Base-by-base conservation (phyloP, 1,284 basidiomycete species). In the Fomitopsis palustris region DNA sequence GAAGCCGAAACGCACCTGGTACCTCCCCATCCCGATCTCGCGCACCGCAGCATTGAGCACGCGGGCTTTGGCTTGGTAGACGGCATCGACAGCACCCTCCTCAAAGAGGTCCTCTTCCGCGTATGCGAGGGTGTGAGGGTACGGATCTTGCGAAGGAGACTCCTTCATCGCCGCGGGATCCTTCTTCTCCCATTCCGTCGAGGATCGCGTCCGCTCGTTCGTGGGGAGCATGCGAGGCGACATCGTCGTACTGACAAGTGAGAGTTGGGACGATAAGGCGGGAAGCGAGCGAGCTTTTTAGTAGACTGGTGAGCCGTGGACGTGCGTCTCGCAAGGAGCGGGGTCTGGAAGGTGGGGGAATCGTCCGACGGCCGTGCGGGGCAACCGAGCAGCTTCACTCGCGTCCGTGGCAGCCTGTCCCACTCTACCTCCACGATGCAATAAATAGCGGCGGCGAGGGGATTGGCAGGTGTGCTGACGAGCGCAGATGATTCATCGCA, bases 1-100 rank as follows among this genome's bases (percentile, higher is more conserved):
- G 35, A 21, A 2, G 12, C 33, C 19, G 47, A 35, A 8, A 62
- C 78, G 43, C 63, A 83, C 86, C 80, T 89, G 87, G 67, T 89
- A 89, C 61, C 74, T 81, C 0, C 86, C 86, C 81, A 88, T 87
- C 0, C 85, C 85, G 42, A 88, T 83, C 33, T 83, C 81, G 66
- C 86, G 81, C 55, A 89, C 75, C 1, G 83, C 81, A 43, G 70
- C 66, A 59, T 85, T 88, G 62, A 88, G 64, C 5, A 86, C 69
- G n/a, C 72, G 77, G 0, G 83, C 81, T 64, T 86, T 87, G 3
- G 77, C 79, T 59, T 78, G 76, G 63, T 87, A 87, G 1, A 83
- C 75, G 1, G 81, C 79, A 61, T 86, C 82, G 23, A 77, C 66
- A 19, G 79, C 74, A n/a, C 70, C 80, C 17, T 79, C 79, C 33